A percentile compares a stretch with the other conserved stretches of the same genome.
These are phyloP conservation scores for Selenicereus undatus DNA, from an alignment of 148 eudicot genomes.

Conservation along the genomic window DNA sequence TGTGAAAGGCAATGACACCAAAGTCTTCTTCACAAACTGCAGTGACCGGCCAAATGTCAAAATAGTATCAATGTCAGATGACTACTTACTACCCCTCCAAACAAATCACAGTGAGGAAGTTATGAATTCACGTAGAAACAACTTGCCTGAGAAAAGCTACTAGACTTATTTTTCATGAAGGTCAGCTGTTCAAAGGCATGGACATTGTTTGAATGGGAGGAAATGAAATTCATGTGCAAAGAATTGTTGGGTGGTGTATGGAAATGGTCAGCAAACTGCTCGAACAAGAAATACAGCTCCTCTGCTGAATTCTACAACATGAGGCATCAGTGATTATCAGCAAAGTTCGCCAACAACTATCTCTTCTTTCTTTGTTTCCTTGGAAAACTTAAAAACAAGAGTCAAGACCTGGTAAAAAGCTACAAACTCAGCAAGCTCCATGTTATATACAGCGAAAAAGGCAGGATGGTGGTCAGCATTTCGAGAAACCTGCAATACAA, in stretches of 20 bases:
- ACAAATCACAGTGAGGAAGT: background rate
- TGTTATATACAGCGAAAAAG: slow-evolving; percentile 92
- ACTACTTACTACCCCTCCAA: background rate
- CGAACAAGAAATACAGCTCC: slow-evolving; percentile 82
- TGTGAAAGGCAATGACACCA: slow-evolving; percentile 66
- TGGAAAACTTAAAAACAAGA: slow-evolving; percentile 11
- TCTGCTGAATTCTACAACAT: slow-evolving; percentile 76
- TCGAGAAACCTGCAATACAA: slow-evolving; percentile 62
- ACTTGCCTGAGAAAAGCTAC: slow-evolving; percentile 71
- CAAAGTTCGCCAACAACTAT: background rate
- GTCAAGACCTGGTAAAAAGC: slow-evolving; percentile 84
- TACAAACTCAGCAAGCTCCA: slow-evolving; percentile 87
- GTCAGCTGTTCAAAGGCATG: slow-evolving; percentile 82
- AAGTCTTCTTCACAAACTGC: slow-evolving; percentile 97
- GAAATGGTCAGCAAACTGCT: slow-evolving; percentile 82
- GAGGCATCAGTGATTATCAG: slow-evolving; percentile 1
- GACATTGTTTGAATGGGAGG: slow-evolving; percentile 83
- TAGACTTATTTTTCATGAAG: slow-evolving; percentile 68
- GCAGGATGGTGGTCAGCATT: slow-evolving; percentile 83
- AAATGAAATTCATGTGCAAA: slow-evolving; percentile 67
- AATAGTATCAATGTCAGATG: background rate
- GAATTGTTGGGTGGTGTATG: slow-evolving; percentile 64
- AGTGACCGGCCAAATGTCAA: slow-evolving; percentile 19
- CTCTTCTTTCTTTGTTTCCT: background rate
- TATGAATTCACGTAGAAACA: background rate